Evolutionary conservation across 192 early-diverging fungal species (phyloP).

Genomic region (Haplosporangium gracile): DNA sequence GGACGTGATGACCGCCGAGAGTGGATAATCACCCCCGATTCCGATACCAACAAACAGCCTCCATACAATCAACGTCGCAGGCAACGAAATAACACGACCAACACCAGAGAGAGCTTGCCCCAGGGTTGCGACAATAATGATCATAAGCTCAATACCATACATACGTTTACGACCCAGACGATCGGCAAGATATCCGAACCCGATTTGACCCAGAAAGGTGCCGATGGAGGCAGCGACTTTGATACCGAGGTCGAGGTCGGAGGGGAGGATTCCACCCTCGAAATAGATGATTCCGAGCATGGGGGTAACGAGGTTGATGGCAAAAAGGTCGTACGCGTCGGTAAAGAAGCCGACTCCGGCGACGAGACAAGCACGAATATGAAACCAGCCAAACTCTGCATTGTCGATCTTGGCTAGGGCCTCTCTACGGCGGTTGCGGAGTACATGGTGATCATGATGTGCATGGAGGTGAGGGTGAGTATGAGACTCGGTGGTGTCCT

Average conservation of each 20-base stretch:
- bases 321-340: constrained; percentile 96
- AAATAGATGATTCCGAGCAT: constrained; percentile 86
- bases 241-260: constrained; percentile 81
- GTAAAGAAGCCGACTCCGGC: constrained; percentile 90
- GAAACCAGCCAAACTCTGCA: constrained; percentile 85
- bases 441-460: background rate
- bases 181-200: constrained; percentile 83
- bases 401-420: constrained; percentile 72
- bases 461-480: background rate
- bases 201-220: constrained; percentile 90
- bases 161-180: constrained; percentile 90
- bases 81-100: constrained; percentile 73
- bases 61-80: constrained; percentile 84
- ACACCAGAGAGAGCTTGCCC: constrained; percentile 83
- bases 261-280: constrained; percentile 61
- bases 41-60: constrained; percentile 93
- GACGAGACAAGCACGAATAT: constrained; percentile 78
- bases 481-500: background rate
- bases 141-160: constrained; percentile 92
- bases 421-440: constrained; percentile 43
- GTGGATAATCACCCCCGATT: constrained; percentile 96
- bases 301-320: constrained; percentile 88
- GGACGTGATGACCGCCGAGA: constrained; percentile 93
- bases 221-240: constrained; percentile 92
- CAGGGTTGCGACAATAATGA: constrained; percentile 90